A percentile compares a stretch with the other conserved stretches of the same genome.
Evolutionary conservation across 2,329 filamentous ascomycete species (phyloP).

Genomic region (Aspergillus sp.): DNA sequence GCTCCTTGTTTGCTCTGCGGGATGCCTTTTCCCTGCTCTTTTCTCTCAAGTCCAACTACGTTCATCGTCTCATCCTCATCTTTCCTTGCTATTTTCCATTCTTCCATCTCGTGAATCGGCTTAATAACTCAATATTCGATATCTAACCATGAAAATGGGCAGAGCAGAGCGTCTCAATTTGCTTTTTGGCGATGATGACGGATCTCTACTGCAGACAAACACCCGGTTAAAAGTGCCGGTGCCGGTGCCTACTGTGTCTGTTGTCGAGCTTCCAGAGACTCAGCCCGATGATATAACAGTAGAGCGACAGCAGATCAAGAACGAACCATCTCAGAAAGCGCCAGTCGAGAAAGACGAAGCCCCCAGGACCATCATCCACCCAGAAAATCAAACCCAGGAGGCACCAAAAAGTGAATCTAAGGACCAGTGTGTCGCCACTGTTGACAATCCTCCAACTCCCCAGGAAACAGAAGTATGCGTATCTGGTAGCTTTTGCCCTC

Average conservation of each 20-base stretch:
- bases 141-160: slow-evolving; percentile 14
- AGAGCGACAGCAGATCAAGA: not conserved
- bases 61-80: not conserved
- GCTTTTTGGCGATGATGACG: slow-evolving; percentile 22
- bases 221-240: slow-evolving; percentile 10
- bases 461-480: slow-evolving; percentile 2
- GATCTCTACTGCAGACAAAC: slow-evolving; percentile 15
- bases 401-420: too few relatives aligned
- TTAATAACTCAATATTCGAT: not conserved
- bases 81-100: not conserved
- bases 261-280: not conserved
- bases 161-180: slow-evolving; percentile 18
- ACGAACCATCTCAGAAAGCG: not conserved
- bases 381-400: too few relatives aligned
- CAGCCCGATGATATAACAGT: not conserved
- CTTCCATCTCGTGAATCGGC: not conserved
- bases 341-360: not conserved
- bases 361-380: not conserved
- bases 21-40: not conserved
- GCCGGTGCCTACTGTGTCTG: not conserved
- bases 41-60: not conserved
- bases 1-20: not conserved
- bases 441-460: not conserved
- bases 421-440: too few relatives aligned
- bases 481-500: slow-evolving; percentile 32